These are phyloP conservation scores for Typha latifolia DNA, from an alignment of 176 grass and related monocot genomes.

Conservation along the genomic window DNA sequence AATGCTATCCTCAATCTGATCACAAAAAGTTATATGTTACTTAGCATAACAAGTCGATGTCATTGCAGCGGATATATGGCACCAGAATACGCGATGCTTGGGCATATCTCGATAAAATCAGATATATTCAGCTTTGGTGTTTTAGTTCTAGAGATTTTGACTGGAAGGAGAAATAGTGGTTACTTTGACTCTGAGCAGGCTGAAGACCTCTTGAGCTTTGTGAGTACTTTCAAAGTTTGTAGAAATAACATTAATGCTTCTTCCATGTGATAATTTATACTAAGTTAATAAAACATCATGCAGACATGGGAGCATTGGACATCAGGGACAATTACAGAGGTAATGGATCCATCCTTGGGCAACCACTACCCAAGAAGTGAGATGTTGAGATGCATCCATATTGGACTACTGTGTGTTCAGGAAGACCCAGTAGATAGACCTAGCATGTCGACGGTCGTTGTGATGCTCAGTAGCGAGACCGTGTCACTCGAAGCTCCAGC, in stretches of 20 bases:
- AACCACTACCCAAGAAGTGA: neutral
- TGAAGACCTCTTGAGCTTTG: neutral
- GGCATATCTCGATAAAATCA: neutral
- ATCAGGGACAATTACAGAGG: neutral
- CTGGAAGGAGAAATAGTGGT: neutral
- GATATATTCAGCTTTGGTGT: constrained; percentile 12
- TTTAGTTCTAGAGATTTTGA: constrained; percentile 7
- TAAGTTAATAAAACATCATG: neutral
- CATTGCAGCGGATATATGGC: constrained; percentile 18
- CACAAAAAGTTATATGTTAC: neutral
- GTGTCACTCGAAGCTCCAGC: constrained; percentile 34
- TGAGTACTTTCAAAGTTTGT: neutral
- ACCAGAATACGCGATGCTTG: constrained; percentile 1
- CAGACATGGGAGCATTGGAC: constrained; percentile 32
- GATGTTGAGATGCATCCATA: constrained; percentile 25
- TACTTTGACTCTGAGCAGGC: neutral
- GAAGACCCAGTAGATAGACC: constrained; percentile 36
- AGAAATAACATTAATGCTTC: too few species aligned
- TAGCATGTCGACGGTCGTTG: constrained; percentile 39
- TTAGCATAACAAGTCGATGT: neutral
- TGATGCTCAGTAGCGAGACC: constrained; percentile 45
- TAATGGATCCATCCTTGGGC: neutral
- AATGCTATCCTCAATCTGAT: neutral
- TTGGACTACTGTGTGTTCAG: constrained; percentile 25
- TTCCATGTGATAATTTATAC: neutral